Evolutionary conservation across 2,329 filamentous ascomycete genomes (phyloP).

Genomic region (Fusarium verrucosum): DNA sequence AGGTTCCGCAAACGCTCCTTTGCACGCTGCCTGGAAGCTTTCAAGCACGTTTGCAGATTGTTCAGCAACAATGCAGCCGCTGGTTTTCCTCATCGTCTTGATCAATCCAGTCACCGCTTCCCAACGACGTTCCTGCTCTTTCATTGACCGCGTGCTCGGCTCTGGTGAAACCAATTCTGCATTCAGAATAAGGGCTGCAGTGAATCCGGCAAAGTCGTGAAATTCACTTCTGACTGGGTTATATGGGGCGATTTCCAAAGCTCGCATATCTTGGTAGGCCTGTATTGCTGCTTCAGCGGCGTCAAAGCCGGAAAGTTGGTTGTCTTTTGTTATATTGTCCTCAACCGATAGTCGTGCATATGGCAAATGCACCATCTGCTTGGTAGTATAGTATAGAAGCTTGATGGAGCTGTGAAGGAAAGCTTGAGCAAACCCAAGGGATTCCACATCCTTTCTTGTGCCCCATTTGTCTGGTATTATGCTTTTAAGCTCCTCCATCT

Average conservation of each 20-base stretch:
- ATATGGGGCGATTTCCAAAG: constrained; percentile 36
- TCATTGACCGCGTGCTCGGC: not conserved
- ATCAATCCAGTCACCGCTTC: not conserved
- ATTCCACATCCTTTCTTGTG: not conserved
- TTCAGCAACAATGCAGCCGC: not conserved
- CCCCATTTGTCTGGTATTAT: constrained; percentile 32
- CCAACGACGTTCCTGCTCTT: constrained; percentile 16
- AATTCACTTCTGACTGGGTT: constrained; percentile 50
- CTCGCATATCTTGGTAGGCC: constrained; percentile 44
- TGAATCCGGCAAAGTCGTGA: constrained; percentile 59
- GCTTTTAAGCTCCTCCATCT: constrained; percentile 54
- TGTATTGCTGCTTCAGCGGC: constrained; percentile 53
- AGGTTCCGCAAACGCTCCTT: not conserved
- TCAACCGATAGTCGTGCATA: constrained; percentile 54
- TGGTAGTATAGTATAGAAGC: constrained; percentile 52
- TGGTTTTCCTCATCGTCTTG: not conserved
- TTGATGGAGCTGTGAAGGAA: constrained; percentile 47
- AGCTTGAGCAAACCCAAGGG: not conserved
- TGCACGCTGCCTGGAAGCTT: constrained; percentile 5
- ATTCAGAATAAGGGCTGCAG: constrained; percentile 54
- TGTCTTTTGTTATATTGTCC: constrained; percentile 50
- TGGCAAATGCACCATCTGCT: constrained; percentile 56
- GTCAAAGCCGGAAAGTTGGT: constrained; percentile 51
- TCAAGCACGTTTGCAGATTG: constrained; percentile 18
- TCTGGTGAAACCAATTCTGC: constrained; percentile 51